Evolutionary conservation across 345 rosid genomes (phyloP).

Genomic region (Geranium rotundifolium): DNA sequence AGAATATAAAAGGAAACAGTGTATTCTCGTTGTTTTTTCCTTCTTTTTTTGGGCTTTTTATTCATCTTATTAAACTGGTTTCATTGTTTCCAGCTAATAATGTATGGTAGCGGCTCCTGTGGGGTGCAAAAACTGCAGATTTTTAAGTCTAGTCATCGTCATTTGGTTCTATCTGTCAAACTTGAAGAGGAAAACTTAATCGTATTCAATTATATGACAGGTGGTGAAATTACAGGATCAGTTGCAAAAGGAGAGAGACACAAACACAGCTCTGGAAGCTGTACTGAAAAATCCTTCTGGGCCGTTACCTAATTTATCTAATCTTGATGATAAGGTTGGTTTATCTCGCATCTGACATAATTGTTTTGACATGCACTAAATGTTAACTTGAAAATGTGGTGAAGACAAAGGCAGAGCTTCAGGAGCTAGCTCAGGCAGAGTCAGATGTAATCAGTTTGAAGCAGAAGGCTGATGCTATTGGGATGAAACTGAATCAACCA

Average conservation of each 20-base stretch:
- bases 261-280: conserved; percentile 50
- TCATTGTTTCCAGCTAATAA: background rate
- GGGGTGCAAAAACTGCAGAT: background rate
- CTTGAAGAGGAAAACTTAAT: conserved; percentile 1
- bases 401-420: conserved; percentile 52
- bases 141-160: no score
- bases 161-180: background rate
- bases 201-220: conserved; percentile 23
- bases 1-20: background rate
- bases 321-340: conserved; percentile 52
- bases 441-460: conserved; percentile 47
- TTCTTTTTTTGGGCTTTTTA: background rate
- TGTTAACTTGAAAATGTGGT: conserved; percentile 14
- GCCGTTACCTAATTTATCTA: conserved; percentile 22
- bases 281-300: conserved; percentile 39
- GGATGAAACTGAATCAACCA: conserved; percentile 32
- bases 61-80: no score
- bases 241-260: conserved; percentile 64
- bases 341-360: conserved; percentile 3
- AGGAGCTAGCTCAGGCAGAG: conserved; percentile 57
- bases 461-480: conserved; percentile 53
- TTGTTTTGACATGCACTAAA: conserved; percentile 10
- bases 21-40: background rate
- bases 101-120: background rate
- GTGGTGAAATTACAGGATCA: conserved; percentile 72